Evolutionary conservation across 805 yeast species (phyloP).

Genomic region (Pichia cephalocereana): DNA sequence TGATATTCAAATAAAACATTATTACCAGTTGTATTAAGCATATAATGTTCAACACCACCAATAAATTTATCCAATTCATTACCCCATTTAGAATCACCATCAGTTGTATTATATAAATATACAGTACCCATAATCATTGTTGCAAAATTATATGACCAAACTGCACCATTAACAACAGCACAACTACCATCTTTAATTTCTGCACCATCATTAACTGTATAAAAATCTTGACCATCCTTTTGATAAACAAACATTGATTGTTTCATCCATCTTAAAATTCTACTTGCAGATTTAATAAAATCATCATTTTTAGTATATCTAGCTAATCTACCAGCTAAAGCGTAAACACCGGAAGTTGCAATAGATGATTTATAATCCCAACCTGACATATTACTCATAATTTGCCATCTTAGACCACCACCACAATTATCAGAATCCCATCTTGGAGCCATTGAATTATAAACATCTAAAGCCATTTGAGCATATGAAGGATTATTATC

Average conservation of each 20-base stretch:
- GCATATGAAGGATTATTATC: conserved; percentile 64
- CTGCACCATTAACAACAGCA: conserved; percentile 35
- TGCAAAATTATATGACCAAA: conserved; percentile 69
- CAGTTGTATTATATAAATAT: conserved; percentile 53
- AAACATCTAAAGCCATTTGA: conserved; percentile 77
- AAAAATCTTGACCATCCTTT: conserved; percentile 21
- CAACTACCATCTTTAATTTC: conserved; percentile 34
- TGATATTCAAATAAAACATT: conserved; percentile 50
- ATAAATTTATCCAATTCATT: conserved; percentile 30
- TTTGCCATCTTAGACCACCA: conserved; percentile 97
- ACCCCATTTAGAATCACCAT: conserved; percentile 33
- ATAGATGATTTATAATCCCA: conserved; percentile 88
- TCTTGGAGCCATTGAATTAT: conserved; percentile 79
- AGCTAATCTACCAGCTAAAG: conserved; percentile 78
- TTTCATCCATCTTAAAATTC: conserved; percentile 73
- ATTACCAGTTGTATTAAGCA: conserved; percentile 14
- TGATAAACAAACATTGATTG: conserved; percentile 39
- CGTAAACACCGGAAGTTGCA: conserved; percentile 81
- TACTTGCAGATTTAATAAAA: conserved; percentile 66
- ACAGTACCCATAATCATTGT: conserved; percentile 60
- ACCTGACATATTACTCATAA: conserved; percentile 87
- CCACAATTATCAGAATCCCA: conserved; percentile 83
- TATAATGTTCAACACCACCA: conserved; percentile 34
- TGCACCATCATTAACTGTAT: conserved; percentile 63
- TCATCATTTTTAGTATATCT: conserved; percentile 68